Base-by-base conservation (phyloP, 768 basidiomycete species). In the Chlorophyllum brunneum region DNA sequence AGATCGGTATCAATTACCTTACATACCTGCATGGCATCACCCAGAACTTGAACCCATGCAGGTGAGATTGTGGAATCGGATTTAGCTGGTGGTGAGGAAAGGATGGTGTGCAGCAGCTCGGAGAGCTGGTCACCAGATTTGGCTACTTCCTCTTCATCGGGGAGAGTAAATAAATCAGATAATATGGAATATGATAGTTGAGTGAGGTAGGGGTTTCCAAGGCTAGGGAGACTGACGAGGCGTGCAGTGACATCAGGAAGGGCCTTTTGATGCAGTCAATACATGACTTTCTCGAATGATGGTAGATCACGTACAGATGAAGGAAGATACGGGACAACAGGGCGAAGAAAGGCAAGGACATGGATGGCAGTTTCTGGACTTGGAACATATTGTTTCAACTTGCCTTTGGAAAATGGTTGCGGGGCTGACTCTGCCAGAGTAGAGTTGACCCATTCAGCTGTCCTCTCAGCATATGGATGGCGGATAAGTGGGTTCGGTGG, bases 121-220 rank as follows among this genome's bases (percentile, higher is more conserved):
- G 81, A 70, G 37, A 88, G 72, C 57, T 85, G 81, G 51, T 77
- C 74, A 27, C 72, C 67, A 43, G 81, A 65, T 54, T 73, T 72
- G 55, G 70, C 72, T 2, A 75, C 73, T 5, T 74, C 76, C 40
- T 82, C 81, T 44, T 77, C 71, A 9, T 73, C 64, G 2, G 80
- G 75, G 15, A 75, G 65, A 20, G 78, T 65, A 56, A 98, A 85
- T 4, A 98, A 76, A 57, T 87, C 86, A 27, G 94, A 84, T 57
- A 99, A 77, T 42, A 95, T 79, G 33, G 88, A 84, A 65, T 95
- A 98, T 26, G 89, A 78, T 11, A 90, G 83, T 66, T 94, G 86
- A 1, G 95, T 88, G 37, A 99, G 78, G 66, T 94, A 97, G 18
- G 88, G 81, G 59, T 91, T 93, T 33, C 88, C 89, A 6, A 95